Evolutionary conservation across 2,329 filamentous ascomycete genomes (phyloP), one percentile per base, ranked within the genome.

Genomic region (Botryotinia calthae): DNA sequence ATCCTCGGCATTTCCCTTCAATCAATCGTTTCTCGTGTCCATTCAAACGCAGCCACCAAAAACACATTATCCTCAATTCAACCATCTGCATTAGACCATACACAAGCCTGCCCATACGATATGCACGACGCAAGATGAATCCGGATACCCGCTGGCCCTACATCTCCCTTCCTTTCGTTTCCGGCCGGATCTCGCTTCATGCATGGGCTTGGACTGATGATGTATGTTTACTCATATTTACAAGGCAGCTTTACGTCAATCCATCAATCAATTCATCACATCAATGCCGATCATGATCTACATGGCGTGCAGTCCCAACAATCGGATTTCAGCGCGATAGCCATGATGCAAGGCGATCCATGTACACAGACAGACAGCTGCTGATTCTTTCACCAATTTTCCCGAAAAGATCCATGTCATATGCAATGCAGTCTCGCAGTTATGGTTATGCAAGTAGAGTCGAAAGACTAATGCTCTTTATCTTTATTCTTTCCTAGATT

Each of bases 221-320:
- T 31, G 25, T 44, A 63, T 22, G 61, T 42, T 63, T 46, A 64
- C 40, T 22, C 61, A 64, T 31, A 18, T 46, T 12, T 37, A 34
- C 44, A 66, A 22, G 46, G 31, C 25, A n/a, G 18, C 16, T 66
- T 66, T 66, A 66, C 64, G 64, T 66, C 64, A 66, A 40, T 42
- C 40, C 20, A 18, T 28, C 46, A 4, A 40, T 51, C 46, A 16
- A 28, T 18, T n/a, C 34, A 67, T 67, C 64, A 48, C 10, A 42
- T 67, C 18, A 56, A 56, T 42, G 65, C 10, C 48, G 65, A 67
- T 67, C 65, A 67, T 28, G 65, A 56, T 42, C 34, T 28, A 40
- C 48, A 56, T 42, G 34, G 65, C 48, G 65, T 56, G 40, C 48
- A 54, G 34, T 18, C 37, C 25, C 46, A 54, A 28, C 64, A 40